Percentiles rank a stretch among this genome's conserved stretches.
phyloP scores from a whole-genome alignment of 2,329 filamentous ascomycete species.

The Endoconidiophora laricicola region DNA sequence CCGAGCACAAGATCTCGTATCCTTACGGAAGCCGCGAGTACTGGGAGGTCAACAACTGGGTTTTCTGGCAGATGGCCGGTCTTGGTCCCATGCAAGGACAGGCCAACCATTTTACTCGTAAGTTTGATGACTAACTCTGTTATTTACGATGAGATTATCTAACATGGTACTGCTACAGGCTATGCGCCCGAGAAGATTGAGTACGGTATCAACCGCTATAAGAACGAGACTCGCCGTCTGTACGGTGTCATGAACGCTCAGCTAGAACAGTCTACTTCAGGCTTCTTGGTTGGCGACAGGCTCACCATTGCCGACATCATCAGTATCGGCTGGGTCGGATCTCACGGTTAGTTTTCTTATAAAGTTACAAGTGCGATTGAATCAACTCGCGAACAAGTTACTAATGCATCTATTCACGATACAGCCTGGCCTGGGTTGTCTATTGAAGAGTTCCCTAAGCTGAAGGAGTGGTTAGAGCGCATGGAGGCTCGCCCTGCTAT shows the following conservation, averaged over 20 bases:
- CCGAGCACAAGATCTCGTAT: slow-evolving; percentile 67
- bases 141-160: too few relatives aligned
- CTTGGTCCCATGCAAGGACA: slow-evolving; percentile 73
- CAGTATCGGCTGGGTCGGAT: slow-evolving; percentile 61
- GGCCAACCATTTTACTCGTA: slow-evolving; percentile 64
- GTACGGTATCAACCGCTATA: slow-evolving; percentile 69
- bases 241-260: slow-evolving; percentile 64
- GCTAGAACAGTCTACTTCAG: slow-evolving; percentile 38
- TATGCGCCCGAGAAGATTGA: slow-evolving; percentile 71
- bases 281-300: slow-evolving; percentile 49
- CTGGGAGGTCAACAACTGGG: slow-evolving; percentile 69
- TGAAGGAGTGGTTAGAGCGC: slow-evolving; percentile 62
- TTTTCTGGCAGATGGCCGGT: slow-evolving; percentile 63
- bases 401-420: not conserved
- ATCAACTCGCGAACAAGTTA: not conserved
- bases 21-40: slow-evolving; percentile 55
- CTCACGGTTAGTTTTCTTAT: slow-evolving; percentile 25
- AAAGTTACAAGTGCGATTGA: not conserved
- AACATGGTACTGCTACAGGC: slow-evolving; percentile 20
- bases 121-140: slow-evolving; percentile 14
- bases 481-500: slow-evolving; percentile 54
- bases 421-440: slow-evolving; percentile 31
- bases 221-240: slow-evolving; percentile 67
- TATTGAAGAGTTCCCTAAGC: slow-evolving; percentile 55
- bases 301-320: slow-evolving; percentile 65